Evolutionary conservation across 1,284 basidiomycete species (phyloP).

Genomic region (Malassezia nana): DNA sequence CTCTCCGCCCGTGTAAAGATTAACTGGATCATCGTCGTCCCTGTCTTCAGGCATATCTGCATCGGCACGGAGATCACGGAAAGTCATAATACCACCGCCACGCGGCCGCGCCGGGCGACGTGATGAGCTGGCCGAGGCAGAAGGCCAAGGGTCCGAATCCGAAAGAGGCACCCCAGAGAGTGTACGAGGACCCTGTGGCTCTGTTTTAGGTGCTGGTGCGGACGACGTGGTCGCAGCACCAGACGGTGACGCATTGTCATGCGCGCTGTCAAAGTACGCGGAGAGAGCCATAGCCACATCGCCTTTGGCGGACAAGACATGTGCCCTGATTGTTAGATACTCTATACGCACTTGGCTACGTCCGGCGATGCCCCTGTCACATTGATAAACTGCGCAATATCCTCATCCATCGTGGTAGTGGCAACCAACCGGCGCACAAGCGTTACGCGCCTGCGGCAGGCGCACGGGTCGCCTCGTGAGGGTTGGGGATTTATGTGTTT

Average conservation of each 20-base stretch:
- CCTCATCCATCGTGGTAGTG: slow-evolving; percentile 27
- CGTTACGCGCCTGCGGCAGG: background rate
- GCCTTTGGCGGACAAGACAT: slow-evolving; percentile 46
- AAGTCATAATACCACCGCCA: slow-evolving; percentile 46
- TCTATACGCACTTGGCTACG: slow-evolving; percentile 32
- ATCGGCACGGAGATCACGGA: slow-evolving; percentile 40
- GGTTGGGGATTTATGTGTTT: slow-evolving; percentile 2
- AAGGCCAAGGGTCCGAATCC: slow-evolving; percentile 6
- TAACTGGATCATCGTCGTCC: slow-evolving; percentile 35
- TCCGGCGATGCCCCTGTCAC: slow-evolving; percentile 47
- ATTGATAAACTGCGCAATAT: slow-evolving; percentile 33
- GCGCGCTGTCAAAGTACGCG: slow-evolving; percentile 44
- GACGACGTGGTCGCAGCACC: slow-evolving; percentile 1
- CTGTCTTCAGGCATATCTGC: slow-evolving; percentile 28
- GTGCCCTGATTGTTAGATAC: slow-evolving; percentile 28
- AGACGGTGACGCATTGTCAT: background rate
- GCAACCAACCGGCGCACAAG: background rate
- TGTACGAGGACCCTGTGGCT: slow-evolving; percentile 39
- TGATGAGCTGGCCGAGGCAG: background rate
- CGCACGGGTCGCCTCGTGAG: slow-evolving; percentile 11
- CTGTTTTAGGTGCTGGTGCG: background rate
- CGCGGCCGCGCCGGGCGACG: background rate
- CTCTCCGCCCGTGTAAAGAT: slow-evolving; percentile 47
- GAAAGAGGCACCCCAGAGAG: slow-evolving; percentile 40
- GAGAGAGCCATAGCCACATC: slow-evolving; percentile 49